Evolutionary conservation across 2,329 filamentous ascomycete species (phyloP).

Genomic region (Chrysoporthe deuterocubensis): DNA sequence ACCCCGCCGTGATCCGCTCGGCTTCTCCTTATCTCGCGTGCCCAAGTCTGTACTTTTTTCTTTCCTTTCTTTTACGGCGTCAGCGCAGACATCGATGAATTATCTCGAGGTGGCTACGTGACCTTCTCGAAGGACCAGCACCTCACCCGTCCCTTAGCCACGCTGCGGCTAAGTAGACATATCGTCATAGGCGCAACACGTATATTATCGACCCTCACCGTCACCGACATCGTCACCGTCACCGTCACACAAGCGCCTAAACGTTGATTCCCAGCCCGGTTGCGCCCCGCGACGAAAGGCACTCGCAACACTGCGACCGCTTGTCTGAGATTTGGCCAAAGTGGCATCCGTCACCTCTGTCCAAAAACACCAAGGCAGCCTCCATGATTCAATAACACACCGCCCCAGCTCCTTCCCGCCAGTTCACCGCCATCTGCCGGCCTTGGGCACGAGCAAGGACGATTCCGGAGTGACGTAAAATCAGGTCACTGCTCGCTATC

Average conservation of each 20-base stretch:
- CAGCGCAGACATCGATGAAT: not conserved
- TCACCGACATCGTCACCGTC: not conserved
- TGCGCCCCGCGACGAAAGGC: not conserved
- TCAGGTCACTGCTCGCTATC: not conserved
- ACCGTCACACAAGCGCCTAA: too few species aligned
- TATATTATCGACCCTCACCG: too few species aligned
- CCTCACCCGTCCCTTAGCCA: not conserved
- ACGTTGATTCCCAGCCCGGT: too few species aligned
- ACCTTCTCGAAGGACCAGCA: not conserved
- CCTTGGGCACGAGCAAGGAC: constrained; percentile 42
- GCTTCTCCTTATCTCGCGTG: not conserved
- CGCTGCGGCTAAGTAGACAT: not conserved
- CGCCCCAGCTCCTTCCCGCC: constrained; percentile 30
- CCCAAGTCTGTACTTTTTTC: not conserved
- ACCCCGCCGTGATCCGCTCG: too few species aligned
- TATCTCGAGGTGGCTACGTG: not conserved
- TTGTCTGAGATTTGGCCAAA: constrained; percentile 20
- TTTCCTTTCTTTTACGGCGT: not conserved
- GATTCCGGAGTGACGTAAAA: constrained; percentile 44
- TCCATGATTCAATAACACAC: constrained; percentile 52
- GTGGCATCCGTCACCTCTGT: constrained; percentile 30
- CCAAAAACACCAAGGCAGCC: constrained; percentile 21
- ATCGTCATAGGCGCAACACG: not conserved
- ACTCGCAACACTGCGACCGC: not conserved
- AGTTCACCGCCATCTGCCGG: constrained; percentile 36